Evolutionary conservation across 1,139 yeast genomes (phyloP).

Genomic region (Geotrichum citri-aurantii): DNA sequence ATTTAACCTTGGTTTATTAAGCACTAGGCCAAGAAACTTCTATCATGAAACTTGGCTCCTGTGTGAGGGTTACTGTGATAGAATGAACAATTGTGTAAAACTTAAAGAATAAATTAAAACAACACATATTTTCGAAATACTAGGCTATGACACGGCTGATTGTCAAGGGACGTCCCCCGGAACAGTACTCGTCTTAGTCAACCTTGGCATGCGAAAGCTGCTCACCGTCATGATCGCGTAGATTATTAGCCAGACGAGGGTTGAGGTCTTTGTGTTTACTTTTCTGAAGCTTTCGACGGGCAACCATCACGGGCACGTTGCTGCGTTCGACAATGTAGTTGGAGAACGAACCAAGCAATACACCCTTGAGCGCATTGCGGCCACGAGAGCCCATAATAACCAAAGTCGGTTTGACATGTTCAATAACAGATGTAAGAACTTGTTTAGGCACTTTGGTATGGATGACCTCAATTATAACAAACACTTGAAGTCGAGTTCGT

Average conservation of each 20-base stretch:
- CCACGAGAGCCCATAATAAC: slow-evolving; percentile 8
- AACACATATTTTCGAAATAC: too few species aligned
- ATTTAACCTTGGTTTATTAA: too few species aligned
- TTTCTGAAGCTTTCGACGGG: slow-evolving; percentile 3
- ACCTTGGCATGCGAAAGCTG: neutral
- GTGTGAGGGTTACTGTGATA: too few species aligned
- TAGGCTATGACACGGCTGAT: too few species aligned
- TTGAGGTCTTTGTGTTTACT: slow-evolving; percentile 1
- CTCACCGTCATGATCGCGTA: neutral
- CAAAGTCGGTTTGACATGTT: slow-evolving; percentile 5
- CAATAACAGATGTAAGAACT: slow-evolving; percentile 1
- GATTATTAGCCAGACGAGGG: neutral
- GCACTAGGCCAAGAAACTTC: too few species aligned
- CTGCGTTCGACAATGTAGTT: slow-evolving; percentile 3
- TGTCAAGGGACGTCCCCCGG: too few species aligned
- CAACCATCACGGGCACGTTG: slow-evolving; percentile 8
- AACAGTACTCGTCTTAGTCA: neutral
- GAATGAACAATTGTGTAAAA: too few species aligned
- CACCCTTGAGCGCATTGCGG: neutral
- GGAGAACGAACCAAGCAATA: slow-evolving; percentile 1
- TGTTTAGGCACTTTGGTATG: neutral
- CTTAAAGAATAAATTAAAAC: too few species aligned
- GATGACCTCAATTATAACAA: slow-evolving; percentile 3
- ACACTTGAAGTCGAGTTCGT: slow-evolving; percentile 1
- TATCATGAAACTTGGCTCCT: too few species aligned